These are phyloP conservation scores for Cylindrotheca fusiformis DNA, from an alignment of 108 stramenopile genomes.

Conservation along the genomic window DNA sequence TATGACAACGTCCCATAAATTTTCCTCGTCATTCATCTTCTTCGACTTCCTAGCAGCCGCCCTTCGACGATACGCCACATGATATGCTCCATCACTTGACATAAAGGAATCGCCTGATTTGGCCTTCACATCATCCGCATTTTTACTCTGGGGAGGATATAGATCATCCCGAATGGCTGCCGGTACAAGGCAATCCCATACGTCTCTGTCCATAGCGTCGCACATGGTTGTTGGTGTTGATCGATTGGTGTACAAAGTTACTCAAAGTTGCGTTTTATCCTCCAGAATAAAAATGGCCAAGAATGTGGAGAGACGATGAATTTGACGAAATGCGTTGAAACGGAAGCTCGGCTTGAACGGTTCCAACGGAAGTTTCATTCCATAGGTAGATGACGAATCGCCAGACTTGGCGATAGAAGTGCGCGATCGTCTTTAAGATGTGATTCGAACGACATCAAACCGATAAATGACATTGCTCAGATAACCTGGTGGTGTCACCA, in stretches of 20 bases:
- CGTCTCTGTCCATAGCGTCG: not conserved
- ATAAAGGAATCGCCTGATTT: not conserved
- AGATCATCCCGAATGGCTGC: slow-evolving; percentile 1
- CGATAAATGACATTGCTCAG: slow-evolving; percentile 26
- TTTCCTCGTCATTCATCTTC: not conserved
- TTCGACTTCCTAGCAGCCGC: not conserved
- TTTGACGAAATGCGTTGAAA: not conserved
- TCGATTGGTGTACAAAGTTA: too few relatives aligned
- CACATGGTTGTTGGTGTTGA: not conserved
- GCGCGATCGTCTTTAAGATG: too few relatives aligned
- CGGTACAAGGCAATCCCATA: slow-evolving; percentile 1
- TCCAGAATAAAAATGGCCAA: too few relatives aligned
- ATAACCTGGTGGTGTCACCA: slow-evolving; percentile 39
- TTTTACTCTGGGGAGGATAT: not conserved
- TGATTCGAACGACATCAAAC: slow-evolving; percentile 45
- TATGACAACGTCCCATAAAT: not conserved
- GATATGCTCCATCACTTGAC: not conserved
- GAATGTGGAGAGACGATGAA: too few relatives aligned
- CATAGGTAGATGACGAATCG: too few relatives aligned
- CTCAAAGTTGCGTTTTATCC: too few relatives aligned
- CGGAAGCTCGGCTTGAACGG: not conserved
- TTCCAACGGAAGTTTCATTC: slow-evolving; percentile 2
- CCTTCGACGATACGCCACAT: not conserved
- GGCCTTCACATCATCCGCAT: too few relatives aligned
- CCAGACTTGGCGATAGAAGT: too few relatives aligned